Percentiles rank a stretch among this genome's conserved stretches.
Conservation (phyloP, 768 basidiomycete genomes). For the Naematelia aurantialba region DNA sequence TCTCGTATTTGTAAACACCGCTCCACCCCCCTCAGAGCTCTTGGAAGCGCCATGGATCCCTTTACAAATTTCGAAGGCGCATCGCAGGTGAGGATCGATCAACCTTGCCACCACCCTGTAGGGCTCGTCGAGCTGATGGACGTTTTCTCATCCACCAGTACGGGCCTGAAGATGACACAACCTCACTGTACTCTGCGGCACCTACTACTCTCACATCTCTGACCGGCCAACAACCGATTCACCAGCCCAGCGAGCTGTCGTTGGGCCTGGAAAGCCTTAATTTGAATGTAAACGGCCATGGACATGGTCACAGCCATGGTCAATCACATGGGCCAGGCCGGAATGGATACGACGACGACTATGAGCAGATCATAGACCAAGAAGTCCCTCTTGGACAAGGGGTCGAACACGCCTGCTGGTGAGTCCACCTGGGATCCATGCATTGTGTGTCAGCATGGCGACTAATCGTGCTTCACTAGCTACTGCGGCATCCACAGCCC, state of each 20-base stretch:
- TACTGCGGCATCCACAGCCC: slow-evolving; percentile 99
- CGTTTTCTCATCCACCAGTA: slow-evolving; percentile 26
- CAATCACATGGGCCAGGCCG: slow-evolving; percentile 9
- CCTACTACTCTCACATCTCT: slow-evolving; percentile 21
- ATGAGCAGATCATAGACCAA: slow-evolving; percentile 25
- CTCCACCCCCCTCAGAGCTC: background rate
- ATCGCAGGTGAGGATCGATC: slow-evolving; percentile 37
- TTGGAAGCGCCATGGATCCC: slow-evolving; percentile 31
- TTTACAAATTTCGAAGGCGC: slow-evolving; percentile 52
- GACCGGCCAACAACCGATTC: background rate
- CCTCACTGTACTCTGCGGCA: slow-evolving; percentile 37
- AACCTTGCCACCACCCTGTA: background rate
- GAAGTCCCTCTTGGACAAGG: slow-evolving; percentile 18
- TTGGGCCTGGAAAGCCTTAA: slow-evolving; percentile 19
- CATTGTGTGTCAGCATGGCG: background rate
- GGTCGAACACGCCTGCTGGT: slow-evolving; percentile 85
- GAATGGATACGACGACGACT: slow-evolving; percentile 31
- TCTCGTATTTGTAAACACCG: background rate
- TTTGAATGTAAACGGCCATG: slow-evolving; percentile 3
- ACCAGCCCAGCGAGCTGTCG: slow-evolving; percentile 14
- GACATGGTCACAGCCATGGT: slow-evolving; percentile 1
- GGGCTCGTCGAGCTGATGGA: background rate
- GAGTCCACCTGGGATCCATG: slow-evolving; percentile 9
- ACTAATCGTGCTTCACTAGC: slow-evolving; percentile 53
- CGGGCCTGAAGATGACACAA: slow-evolving; percentile 41